A percentile compares a stretch with the other conserved stretches of the same genome.
phyloP scores from a whole-genome alignment of 495 filamentous ascomycete genomes.

The Aspergillus affinis region DNA sequence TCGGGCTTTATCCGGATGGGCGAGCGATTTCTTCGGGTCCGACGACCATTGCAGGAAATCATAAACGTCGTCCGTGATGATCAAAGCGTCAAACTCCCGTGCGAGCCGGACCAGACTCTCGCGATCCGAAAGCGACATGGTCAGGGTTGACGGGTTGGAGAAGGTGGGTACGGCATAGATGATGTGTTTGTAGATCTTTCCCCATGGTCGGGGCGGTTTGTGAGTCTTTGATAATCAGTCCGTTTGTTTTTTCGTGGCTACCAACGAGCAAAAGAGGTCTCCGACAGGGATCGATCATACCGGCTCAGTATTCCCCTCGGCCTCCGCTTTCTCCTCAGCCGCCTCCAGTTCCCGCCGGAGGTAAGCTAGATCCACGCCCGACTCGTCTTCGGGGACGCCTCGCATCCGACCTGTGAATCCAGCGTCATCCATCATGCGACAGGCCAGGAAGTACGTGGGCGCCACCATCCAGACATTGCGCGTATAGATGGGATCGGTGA shows the following conservation, averaged over 20 bases:
- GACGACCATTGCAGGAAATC: constrained; percentile 77
- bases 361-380: constrained; percentile 65
- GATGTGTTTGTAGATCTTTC: constrained; percentile 76
- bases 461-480: constrained; percentile 74
- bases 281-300: constrained; percentile 26
- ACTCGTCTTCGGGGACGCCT: constrained; percentile 70
- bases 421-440: constrained; percentile 75
- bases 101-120: constrained; percentile 65
- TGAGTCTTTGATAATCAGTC: constrained; percentile 26
- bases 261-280: too few relatives aligned
- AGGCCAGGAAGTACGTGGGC: constrained; percentile 78
- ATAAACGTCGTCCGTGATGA: constrained; percentile 90
- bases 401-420: constrained; percentile 62
- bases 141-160: constrained; percentile 76
- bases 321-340: constrained; percentile 32
- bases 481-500: constrained; percentile 75
- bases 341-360: constrained; percentile 50
- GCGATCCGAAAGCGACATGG: constrained; percentile 63
- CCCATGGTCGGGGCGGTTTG: constrained; percentile 46
- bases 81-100: constrained; percentile 68
- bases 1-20: constrained; percentile 38
- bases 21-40: constrained; percentile 23
- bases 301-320: constrained; percentile 34
- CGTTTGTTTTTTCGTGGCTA: neutral
- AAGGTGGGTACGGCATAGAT: constrained; percentile 84